Evolutionary conservation across 1,284 basidiomycete genomes (phyloP), one percentile per base, ranked within the genome.

Genomic region (Fomitopsis betulina): DNA sequence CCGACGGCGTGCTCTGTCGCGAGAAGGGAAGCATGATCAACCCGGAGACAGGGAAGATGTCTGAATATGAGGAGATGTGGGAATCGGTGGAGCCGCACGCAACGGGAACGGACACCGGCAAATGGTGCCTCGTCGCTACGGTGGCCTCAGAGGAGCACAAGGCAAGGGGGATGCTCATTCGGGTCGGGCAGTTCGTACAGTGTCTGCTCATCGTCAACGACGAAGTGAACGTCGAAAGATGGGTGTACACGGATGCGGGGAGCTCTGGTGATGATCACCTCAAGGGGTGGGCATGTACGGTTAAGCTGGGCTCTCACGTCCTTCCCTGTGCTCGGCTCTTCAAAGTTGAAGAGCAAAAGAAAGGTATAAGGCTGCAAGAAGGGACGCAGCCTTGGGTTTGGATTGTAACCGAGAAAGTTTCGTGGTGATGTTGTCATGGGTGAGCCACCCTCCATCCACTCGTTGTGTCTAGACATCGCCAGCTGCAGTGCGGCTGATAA

Each of bases 11-110:
- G 49, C 49, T 33, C 32, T 51, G 49, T 17, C 33, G 30, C 32
- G 49, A 51, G 49, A 33, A 13, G 33, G 49, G 49, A 7, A 30
- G 49, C 2, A 51, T 51, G 49, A n/a, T 35, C 33, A 51, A 51
- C 32, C 49, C 49, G 12, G 49, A n/a, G 9, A 51, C 49, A 3
- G 49, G 30, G 3, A 9, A 35, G 32, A 51, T 51, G 32, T 33
- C 49, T 19, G 32, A 51, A n/a, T 51, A 51, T 17, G 49, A 51
- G 49, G 49, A 51, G 49, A 51, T 51, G 49, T 51, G 49, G 49
- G 49, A 51, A 32, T 32, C 49, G 4, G n/a, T 51, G 6, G 49
- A 51, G 15, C n/a, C 49, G 2, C 8, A 51, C 30, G 13, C 21
- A 19, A 51, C 49, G 6, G 32, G 49, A 15, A 9, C 17, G 49